These are phyloP conservation scores for Isoetes taiwanensis DNA, from an alignment of 75 land plant genomes.

Conservation along the genomic window DNA sequence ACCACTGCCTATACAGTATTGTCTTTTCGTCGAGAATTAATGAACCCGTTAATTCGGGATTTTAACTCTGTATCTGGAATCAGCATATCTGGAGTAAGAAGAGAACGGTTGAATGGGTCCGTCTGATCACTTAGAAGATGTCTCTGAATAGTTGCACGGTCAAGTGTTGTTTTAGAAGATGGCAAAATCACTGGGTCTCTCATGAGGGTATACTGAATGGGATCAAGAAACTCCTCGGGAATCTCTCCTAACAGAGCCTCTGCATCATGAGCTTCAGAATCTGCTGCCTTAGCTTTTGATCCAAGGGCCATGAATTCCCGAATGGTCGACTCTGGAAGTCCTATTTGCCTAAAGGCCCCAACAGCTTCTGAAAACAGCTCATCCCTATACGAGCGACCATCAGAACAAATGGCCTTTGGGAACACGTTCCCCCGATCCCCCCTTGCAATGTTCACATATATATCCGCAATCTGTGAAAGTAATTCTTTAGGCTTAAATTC, in stretches of 20 bases:
- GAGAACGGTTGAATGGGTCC: slow-evolving; percentile 96
- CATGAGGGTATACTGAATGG: slow-evolving; percentile 99
- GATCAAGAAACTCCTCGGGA: slow-evolving; percentile 96
- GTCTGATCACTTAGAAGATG: slow-evolving; percentile 95
- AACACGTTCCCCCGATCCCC: slow-evolving; percentile 65
- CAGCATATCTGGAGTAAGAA: slow-evolving; percentile 82
- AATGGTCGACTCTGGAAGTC: slow-evolving; percentile 32
- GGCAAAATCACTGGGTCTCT: slow-evolving; percentile 95
- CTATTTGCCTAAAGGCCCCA: slow-evolving; percentile 49
- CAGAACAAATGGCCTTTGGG: slow-evolving; percentile 76
- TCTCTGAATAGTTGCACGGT: slow-evolving; percentile 78
- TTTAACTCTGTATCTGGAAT: slow-evolving; percentile 71
- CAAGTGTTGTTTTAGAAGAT: slow-evolving; percentile 71
- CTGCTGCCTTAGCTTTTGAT: slow-evolving; percentile 57
- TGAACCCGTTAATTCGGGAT: slow-evolving; percentile 52
- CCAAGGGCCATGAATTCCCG: slow-evolving; percentile 73
- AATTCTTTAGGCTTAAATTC: slow-evolving; percentile 86
- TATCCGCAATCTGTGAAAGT: slow-evolving; percentile 82
- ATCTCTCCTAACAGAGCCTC: slow-evolving; percentile 93
- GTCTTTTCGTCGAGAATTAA: too few relatives aligned
- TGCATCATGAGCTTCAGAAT: slow-evolving; percentile 69
- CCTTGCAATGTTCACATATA: slow-evolving; percentile 80
- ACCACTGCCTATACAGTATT: too few relatives aligned
- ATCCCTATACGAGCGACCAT: slow-evolving; percentile 91
- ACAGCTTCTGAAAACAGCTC: slow-evolving; percentile 82